A percentile compares a stretch with the other conserved stretches of the same genome.
These are phyloP conservation scores for Rhodotorula sp. DNA, from an alignment of 1,284 basidiomycete species.

Conservation along the genomic window DNA sequence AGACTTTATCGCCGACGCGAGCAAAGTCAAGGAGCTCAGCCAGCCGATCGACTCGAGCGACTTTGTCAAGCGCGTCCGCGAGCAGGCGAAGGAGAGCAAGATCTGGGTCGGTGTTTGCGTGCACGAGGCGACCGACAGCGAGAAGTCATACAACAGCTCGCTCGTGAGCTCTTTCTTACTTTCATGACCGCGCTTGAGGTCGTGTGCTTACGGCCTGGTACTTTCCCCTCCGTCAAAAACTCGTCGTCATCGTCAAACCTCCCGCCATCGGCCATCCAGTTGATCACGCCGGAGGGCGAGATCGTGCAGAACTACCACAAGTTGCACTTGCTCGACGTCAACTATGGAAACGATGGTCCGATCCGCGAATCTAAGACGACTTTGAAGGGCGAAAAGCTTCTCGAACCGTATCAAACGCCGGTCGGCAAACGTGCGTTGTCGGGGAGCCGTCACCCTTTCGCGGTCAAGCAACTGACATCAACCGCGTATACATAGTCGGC, in stretches of 20 bases:
- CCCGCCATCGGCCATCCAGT: slow-evolving; percentile 46
- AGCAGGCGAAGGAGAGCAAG: slow-evolving; percentile 49
- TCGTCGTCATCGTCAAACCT: slow-evolving; percentile 7
- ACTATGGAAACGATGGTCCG: slow-evolving; percentile 47
- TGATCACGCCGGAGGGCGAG: slow-evolving; percentile 52
- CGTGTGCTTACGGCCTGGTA: no score
- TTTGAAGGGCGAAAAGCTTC: slow-evolving; percentile 49
- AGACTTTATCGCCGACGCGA: slow-evolving; percentile 53
- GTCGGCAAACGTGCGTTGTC: slow-evolving; percentile 48
- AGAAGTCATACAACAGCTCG: slow-evolving; percentile 30
- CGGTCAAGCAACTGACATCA: background rate
- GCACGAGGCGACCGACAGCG: slow-evolving; percentile 49
- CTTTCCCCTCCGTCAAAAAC: background rate
- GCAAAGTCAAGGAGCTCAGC: slow-evolving; percentile 43
- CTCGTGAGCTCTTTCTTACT: slow-evolving; percentile 36
- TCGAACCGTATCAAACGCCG: slow-evolving; percentile 46
- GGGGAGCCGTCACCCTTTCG: background rate
- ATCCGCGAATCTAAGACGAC: slow-evolving; percentile 50
- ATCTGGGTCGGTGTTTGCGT: slow-evolving; percentile 54
- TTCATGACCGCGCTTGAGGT: background rate
- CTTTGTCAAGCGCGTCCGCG: slow-evolving; percentile 50
- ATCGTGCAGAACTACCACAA: slow-evolving; percentile 53
- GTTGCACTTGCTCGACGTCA: slow-evolving; percentile 58
- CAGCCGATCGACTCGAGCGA: slow-evolving; percentile 42
- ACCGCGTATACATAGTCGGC: slow-evolving; percentile 42